Conservation (phyloP, 441 rosid genomes). For the Syzygium malaccense region DNA sequence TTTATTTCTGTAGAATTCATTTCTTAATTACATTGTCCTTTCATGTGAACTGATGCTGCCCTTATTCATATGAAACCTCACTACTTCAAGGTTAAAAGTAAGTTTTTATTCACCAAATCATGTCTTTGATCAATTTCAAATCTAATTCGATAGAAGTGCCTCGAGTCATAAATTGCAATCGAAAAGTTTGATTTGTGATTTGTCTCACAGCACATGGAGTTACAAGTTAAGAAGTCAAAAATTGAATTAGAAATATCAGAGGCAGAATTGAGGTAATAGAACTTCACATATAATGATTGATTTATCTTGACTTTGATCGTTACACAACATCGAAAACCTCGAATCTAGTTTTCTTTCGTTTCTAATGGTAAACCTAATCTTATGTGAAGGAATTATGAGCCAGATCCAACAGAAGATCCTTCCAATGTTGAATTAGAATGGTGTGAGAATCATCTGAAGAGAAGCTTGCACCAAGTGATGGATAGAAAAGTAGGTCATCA, state of each 20-base stretch:
- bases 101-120: not conserved
- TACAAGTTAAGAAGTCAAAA: not conserved
- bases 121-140: not conserved
- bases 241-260: not conserved
- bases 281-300: not conserved
- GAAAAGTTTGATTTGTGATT: not conserved
- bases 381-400: constrained; percentile 13
- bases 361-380: not conserved
- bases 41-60: not conserved
- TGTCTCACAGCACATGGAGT: constrained; percentile 1
- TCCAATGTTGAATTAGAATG: constrained; percentile 3
- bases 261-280: constrained; percentile 1
- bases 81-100: not conserved
- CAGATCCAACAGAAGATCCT: not conserved
- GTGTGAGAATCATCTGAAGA: constrained; percentile 12
- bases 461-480: not conserved
- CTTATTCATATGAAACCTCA: not conserved
- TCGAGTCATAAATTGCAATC: not conserved
- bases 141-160: not conserved
- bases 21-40: not conserved
- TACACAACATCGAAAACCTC: too few species aligned
- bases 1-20: not conserved
- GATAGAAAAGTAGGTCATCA: constrained; percentile 4
- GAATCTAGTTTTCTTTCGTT: not conserved
- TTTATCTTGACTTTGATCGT: not conserved